Base-by-base conservation (phyloP, 2,329 filamentous ascomycete genomes). In the Colletotrichum sp. region DNA sequence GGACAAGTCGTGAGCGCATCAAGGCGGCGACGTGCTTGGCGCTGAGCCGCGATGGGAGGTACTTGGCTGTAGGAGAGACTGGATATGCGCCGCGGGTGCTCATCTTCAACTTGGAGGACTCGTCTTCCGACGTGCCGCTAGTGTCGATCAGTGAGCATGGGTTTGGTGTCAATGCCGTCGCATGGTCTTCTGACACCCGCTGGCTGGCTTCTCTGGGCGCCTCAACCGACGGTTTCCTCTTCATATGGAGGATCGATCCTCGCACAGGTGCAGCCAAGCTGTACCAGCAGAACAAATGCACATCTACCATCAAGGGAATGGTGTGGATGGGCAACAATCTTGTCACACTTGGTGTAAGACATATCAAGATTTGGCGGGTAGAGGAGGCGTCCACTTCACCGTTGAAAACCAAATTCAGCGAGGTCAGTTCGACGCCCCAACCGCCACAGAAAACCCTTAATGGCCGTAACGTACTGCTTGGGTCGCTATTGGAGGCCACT, bases 11-110 rank as follows among this genome's bases (percentile, higher is more conserved):
- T 78, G 97, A 99, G 84, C 92, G 96, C 79, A 96, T 99, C 83
- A 99, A 99, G 86, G 95, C 97, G 22, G 95, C 96, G 3, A 98
- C 96, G 7, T 98, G 96, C 81, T 91, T 99, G 30, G 94, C 95
- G 27, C 90, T 99, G 78, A 98, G 96, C 82, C 92, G 93, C 1
- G 96, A 98, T 85, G 96, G 95, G 36, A 94, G 92, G 80, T 98
- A 94, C 82, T 88, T 99, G 69, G 97, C 96, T 11, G 94, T 99
- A 5, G 97, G 97, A 80, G 97, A 99, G 90, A 98, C 96, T 5
- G 97, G 97, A 27, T 98, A 99, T 84, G 95, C 94, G 69, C 97
- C 97, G 8, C 91, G 97, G 69, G 95, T 99, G 27, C 89, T 99
- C 73, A 93, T 99, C 71, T 99, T 98, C 85, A 95, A 92, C 36